Conservation (phyloP, 768 basidiomycete genomes). For the Kwoniella newhampshirensis region DNA sequence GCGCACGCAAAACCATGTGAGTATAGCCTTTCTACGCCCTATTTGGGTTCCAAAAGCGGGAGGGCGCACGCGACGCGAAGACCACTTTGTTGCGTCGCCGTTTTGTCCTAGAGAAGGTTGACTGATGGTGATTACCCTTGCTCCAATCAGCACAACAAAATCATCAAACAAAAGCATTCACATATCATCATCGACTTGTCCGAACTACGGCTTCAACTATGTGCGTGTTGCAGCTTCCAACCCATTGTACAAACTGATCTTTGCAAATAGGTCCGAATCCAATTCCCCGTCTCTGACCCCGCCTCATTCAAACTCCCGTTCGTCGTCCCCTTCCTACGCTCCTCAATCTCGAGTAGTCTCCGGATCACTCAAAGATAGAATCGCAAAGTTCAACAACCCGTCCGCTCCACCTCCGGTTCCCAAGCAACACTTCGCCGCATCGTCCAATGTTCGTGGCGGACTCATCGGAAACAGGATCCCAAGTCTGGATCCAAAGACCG, state of each 20-base stretch:
- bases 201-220: too few relatives aligned
- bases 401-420: slow-evolving; percentile 44
- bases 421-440: slow-evolving; percentile 33
- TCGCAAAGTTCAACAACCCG: slow-evolving; percentile 47
- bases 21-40: too few relatives aligned
- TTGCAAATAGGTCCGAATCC: slow-evolving; percentile 13
- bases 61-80: too few relatives aligned
- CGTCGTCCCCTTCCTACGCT: slow-evolving; percentile 11
- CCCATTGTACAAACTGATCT: not conserved
- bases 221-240: too few relatives aligned
- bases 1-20: too few relatives aligned
- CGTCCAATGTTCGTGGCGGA: slow-evolving; percentile 22
- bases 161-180: too few relatives aligned
- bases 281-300: slow-evolving; percentile 22
- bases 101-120: too few relatives aligned
- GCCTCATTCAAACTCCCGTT: slow-evolving; percentile 28
- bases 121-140: too few relatives aligned
- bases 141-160: too few relatives aligned
- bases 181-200: too few relatives aligned
- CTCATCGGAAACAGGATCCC: slow-evolving; percentile 45
- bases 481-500: slow-evolving; percentile 39
- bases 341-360: slow-evolving; percentile 32
- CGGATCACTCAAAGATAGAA: slow-evolving; percentile 50
- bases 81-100: too few relatives aligned
- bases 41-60: too few relatives aligned